Evolutionary conservation across 228 moss, liverwort and hornwort species (phyloP), one percentile per base, ranked within the genome.

Genomic region (Sphagnum magellanicum): DNA sequence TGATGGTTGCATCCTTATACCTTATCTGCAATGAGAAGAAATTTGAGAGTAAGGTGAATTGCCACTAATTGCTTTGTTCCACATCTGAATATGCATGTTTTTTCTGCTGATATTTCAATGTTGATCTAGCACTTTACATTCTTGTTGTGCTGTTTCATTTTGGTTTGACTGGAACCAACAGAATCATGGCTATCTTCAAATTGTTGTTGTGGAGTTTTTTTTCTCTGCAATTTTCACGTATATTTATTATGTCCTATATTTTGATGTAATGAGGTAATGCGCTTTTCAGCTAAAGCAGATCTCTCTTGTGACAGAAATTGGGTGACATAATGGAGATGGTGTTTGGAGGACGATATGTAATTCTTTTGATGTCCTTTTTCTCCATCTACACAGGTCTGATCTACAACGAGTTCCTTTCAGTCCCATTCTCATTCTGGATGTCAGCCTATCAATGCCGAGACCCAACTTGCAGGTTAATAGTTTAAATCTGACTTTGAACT

Each of bases 331-430:
- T 89, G 87, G 61, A 75, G 5, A 86, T 86, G 83, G 81, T 77
- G 0, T 87, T 79, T 64, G 81, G 72, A 66, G 89, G 89, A 16
- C 74, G 89, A 70, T 89, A 86, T 52, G 66, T 89, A 48, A 87
- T 89, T 58, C 83, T 89, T 50, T 75, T 85, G 64, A 89, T 89
- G 89, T 76, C 89, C 46, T 68, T 86, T 16, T 83, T 86, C 69
- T 89, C 89, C 46, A 81, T 85, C 64, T 85, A 86, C 70, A 83
- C 89, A 5, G 86, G 86, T 17, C 78, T 89, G 48, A 77, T 89
- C 67, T 89, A 86, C 69, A 89, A 89, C 66, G 89, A 89, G 65
- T 89, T 89, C 55, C 86, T 89, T 73, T 86, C 85, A 17, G 74
- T 85, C 58, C 88, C 88, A 13, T n/a, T 82, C 58, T 16, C 48